Evolutionary conservation across 345 rosid species (phyloP).

Genomic region (Populus simonii): DNA sequence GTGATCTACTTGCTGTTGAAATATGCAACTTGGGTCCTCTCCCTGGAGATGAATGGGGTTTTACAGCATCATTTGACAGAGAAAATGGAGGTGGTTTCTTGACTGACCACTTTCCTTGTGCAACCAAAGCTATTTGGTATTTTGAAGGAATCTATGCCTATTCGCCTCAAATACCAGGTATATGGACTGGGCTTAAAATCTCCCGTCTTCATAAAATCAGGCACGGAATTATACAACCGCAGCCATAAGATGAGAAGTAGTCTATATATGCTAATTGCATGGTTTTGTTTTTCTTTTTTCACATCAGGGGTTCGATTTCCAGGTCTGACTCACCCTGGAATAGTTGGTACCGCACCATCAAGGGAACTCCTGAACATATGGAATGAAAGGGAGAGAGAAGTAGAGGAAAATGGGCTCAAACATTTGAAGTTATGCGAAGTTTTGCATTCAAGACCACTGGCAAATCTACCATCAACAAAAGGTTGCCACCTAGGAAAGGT

Average conservation of each 20-base stretch:
- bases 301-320: constrained; percentile 78
- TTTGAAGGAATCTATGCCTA: constrained; percentile 86
- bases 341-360: constrained; percentile 88
- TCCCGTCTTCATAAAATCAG: neutral
- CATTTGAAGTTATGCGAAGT: constrained; percentile 64
- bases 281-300: neutral
- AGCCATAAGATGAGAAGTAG: neutral
- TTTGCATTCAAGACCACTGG: constrained; percentile 76
- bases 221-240: neutral
- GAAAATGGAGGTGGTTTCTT: constrained; percentile 87
- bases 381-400: constrained; percentile 74
- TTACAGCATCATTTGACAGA: constrained; percentile 69
- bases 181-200: neutral
- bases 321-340: constrained; percentile 81
- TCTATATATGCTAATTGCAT: neutral
- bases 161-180: constrained; percentile 89
- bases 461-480: constrained; percentile 62
- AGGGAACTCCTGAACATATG: constrained; percentile 69
- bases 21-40: constrained; percentile 88
- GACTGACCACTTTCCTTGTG: constrained; percentile 88
- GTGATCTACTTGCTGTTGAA: constrained; percentile 78
- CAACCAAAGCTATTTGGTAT: constrained; percentile 93
- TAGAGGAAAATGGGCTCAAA: constrained; percentile 57
- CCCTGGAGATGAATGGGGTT: constrained; percentile 91
- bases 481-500: constrained; percentile 80